Evolutionary conservation across 495 filamentous ascomycete species (phyloP), one percentile per base, ranked within the genome.

Genomic region (Neurospora sp.): DNA sequence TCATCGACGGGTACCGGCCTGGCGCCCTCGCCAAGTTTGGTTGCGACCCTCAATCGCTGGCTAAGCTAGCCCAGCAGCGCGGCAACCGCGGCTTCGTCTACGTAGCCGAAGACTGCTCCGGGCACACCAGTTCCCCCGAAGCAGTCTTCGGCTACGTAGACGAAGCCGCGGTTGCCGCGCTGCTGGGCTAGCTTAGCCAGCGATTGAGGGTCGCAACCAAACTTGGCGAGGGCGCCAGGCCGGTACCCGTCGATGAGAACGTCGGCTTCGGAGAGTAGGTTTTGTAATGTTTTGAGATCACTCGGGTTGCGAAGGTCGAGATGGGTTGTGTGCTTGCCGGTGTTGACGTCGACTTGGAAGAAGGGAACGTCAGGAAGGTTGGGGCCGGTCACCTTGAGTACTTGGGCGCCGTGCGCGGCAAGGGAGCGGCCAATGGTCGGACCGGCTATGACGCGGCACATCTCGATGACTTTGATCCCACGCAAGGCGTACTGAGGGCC

Each of bases 301-400:
- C 82, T 79, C 1, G 83, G 31, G 53, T 79, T 82, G 72, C 88
- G 88, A 27, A 93, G 83, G 73, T 93, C 86, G 16, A 93, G 80
- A 27, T 79, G 76, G 39, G 80, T 77, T 3, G 81, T 77, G 72
- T 83, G 83, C 78, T 93, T 93, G 72, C 91, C 90, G 76, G 90
- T 88, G 80, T 94, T 93, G 59, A 90, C 90, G 75, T 93, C 91
- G 10, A 94, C 89, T 78, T 93, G 91, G 84, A 93, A 94, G 83
- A 93, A 92, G 0, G 91, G 91, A 10, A 94, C 91, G 72, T 94
- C 91, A 16, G 88, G 88, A 35, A 93, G 83, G 41, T 85, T 82
- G 0, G 89, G 87, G 37, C 88, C 90, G 18, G 91, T 93, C 74
- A 94, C 85, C 77, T 93, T 93, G 74, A 92, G 79, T 3, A 93